Conservation (phyloP, 2,329 filamentous ascomycete genomes). For the Exserohilum rostratum region DNA sequence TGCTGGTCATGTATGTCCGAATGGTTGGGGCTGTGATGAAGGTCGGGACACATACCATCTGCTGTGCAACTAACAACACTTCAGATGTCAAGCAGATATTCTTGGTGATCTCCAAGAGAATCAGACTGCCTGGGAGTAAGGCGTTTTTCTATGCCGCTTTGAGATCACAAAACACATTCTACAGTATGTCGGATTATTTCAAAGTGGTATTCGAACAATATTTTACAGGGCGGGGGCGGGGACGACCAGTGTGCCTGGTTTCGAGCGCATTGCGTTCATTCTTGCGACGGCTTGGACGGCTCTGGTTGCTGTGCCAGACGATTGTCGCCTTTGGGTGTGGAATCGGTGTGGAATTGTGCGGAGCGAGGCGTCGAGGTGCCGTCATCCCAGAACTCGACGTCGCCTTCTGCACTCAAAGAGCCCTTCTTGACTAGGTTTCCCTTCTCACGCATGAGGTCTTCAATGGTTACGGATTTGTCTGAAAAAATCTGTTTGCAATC, state of each 20-base stretch:
- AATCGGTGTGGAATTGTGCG: conserved; percentile 41
- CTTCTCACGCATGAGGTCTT: conserved; percentile 77
- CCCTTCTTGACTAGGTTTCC: conserved; percentile 77
- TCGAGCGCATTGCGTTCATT: conserved; percentile 4
- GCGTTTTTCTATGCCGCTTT: not conserved
- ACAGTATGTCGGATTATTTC: not conserved
- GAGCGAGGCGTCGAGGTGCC: conserved; percentile 53
- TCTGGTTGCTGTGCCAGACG: conserved; percentile 27
- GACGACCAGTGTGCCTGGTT: not conserved
- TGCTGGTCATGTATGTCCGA: too few relatives aligned
- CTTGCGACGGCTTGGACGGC: conserved; percentile 18
- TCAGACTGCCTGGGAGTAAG: not conserved
- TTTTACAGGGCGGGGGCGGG: not conserved
- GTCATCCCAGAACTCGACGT: conserved; percentile 91
- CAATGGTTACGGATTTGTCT: conserved; percentile 71
- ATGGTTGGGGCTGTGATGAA: too few relatives aligned
- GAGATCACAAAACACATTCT: not conserved
- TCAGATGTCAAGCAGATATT: too few relatives aligned
- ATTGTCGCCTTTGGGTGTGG: conserved; percentile 32
- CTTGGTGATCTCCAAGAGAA: too few relatives aligned
- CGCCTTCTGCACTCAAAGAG: conserved; percentile 75
- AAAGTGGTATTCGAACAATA: not conserved
- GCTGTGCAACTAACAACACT: too few relatives aligned
- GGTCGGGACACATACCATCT: too few relatives aligned
- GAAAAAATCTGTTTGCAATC: conserved; percentile 67